phyloP scores from a whole-genome alignment of 495 filamentous ascomycete genomes.

The Lichenothelia convexa region DNA sequence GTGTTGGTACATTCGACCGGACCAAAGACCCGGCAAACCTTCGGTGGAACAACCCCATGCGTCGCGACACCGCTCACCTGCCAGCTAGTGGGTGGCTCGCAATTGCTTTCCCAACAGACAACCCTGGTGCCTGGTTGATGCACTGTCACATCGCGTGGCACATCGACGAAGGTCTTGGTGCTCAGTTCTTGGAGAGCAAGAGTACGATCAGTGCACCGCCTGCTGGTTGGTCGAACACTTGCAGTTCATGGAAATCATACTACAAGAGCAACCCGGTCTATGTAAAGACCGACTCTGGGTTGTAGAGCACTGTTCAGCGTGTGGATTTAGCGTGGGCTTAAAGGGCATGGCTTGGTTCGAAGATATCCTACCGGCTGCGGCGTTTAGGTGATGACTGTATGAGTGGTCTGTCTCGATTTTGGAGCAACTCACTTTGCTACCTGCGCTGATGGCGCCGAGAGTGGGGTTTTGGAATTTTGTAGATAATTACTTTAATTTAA shows the following conservation, averaged over 20 bases:
- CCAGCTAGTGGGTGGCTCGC: constrained; percentile 18
- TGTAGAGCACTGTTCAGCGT: too few species aligned
- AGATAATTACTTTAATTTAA: too few species aligned
- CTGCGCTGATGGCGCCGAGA: too few species aligned
- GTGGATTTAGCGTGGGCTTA: too few species aligned
- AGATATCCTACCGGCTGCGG: too few species aligned
- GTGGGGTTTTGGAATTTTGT: too few species aligned
- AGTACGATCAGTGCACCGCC: constrained; percentile 3
- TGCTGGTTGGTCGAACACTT: constrained; percentile 2
- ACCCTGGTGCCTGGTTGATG: constrained; percentile 20
- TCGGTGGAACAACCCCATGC: constrained; percentile 13
- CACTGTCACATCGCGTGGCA: constrained; percentile 24
- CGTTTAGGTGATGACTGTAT: too few species aligned
- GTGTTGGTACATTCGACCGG: constrained; percentile 10
- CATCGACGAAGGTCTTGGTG: constrained; percentile 15
- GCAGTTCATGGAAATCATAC: constrained; percentile 7
- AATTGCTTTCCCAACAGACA: constrained; percentile 20
- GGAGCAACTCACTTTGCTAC: too few species aligned
- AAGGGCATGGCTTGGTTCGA: too few species aligned
- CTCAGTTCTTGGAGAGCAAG: constrained; percentile 18
- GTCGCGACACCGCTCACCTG: constrained; percentile 20
- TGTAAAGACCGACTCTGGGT: constrained; percentile 10
- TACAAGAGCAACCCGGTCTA: constrained; percentile 4
- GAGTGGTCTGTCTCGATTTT: too few species aligned
- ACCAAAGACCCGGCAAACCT: constrained; percentile 9